Evolutionary conservation across 768 basidiomycete species (phyloP), one percentile per base, ranked within the genome.

Genomic region (Hortiboletus campestris): DNA sequence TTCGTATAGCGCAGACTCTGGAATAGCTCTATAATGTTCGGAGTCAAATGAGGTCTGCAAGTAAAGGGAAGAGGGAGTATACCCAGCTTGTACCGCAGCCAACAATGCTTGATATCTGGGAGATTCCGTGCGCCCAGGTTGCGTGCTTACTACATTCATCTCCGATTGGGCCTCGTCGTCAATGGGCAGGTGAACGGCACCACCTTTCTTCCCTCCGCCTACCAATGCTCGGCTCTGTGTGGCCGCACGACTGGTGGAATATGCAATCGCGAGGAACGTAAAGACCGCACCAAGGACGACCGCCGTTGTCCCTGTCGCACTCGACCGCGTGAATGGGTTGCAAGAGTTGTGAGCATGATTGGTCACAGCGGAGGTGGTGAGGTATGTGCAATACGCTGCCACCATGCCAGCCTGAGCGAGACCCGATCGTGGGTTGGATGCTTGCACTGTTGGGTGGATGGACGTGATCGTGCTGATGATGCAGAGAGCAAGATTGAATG

Each of bases 201-300:
- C 84, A 57, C 75, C 78, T 54, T 78, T 81, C 74, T 83, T 88
- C 31, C 78, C 78, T 55, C 78, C 85, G 3, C 94, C 95, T 0
- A 89, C 88, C 22, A 99, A 75, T 8, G 94, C 96, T 55, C 90
- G 85, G 64, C 90, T 92, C 73, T 96, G 94, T 1, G 97, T 99
- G 11, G 97, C 97, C 6, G 97, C 97, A 48, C 96, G 81, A 25
- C 88, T 91, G 0, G 97, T 98, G 29, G 95, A 98, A 68, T 98
- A 99, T 8, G 97, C 96, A 62, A 99, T 97, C 6, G 97, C 95
- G 44, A 98, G 74, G 84, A 99, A 99, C 0, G 97, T 99, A 73
- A 99, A 97, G 12, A 93, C 71, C 9, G 92, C 97, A 31, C 97
- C 97, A 42, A 98, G 79, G 28, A 98, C 77, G 44, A 97, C 84